Conservation (phyloP, 1,284 basidiomycete genomes). For the Naganishia albida region DNA sequence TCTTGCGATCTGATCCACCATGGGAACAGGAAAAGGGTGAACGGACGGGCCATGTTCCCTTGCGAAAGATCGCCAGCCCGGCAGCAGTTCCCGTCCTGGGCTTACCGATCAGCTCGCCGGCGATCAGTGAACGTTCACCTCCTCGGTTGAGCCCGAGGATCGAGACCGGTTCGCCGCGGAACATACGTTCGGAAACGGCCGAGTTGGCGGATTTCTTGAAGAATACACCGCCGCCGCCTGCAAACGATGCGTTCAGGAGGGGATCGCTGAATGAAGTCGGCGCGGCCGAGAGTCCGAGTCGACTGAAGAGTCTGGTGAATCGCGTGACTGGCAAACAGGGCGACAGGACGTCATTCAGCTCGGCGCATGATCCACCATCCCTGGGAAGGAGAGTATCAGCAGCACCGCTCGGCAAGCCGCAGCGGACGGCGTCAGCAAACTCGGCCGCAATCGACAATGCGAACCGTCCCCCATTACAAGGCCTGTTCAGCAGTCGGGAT, state of each 20-base stretch:
- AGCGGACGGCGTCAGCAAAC: neutral
- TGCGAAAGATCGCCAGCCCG: neutral
- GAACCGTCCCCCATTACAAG: neutral
- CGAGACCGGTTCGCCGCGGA: neutral
- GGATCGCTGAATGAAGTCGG: neutral
- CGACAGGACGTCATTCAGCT: neutral
- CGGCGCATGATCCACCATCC: neutral
- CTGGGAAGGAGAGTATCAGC: neutral
- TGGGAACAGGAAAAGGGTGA: conserved; percentile 3
- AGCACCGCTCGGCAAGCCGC: neutral
- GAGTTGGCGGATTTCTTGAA: conserved; percentile 50
- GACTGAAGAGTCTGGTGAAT: conserved; percentile 3
- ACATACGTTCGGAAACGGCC: conserved; percentile 5
- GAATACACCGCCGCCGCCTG: conserved; percentile 44
- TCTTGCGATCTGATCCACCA: conserved; percentile 29
- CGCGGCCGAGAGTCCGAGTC: conserved; percentile 6
- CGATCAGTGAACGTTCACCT: neutral
- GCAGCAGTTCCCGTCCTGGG: neutral
- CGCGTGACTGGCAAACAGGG: conserved; percentile 5
- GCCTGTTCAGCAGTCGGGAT: conserved; percentile 20
- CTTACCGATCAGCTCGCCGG: neutral
- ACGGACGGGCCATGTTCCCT: neutral
- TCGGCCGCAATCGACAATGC: neutral
- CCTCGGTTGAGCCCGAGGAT: conserved; percentile 1
- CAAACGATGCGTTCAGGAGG: conserved; percentile 6